phyloP scores from a whole-genome alignment of 495 filamentous ascomycete genomes.

The Penicillium silybi region DNA sequence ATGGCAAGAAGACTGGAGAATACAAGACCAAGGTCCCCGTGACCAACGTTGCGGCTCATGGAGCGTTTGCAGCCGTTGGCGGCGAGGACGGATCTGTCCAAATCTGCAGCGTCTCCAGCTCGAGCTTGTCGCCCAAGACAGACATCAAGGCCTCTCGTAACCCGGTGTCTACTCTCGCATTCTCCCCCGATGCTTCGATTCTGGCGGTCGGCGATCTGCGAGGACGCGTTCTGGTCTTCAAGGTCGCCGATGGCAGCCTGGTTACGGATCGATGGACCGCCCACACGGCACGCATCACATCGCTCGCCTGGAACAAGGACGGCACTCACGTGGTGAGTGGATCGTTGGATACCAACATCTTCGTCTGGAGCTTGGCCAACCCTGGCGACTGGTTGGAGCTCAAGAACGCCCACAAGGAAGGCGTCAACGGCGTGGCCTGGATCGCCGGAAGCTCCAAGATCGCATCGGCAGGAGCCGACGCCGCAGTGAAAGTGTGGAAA shows the following conservation, averaged over 20 bases:
- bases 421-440: slow-evolving; percentile 87
- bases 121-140: slow-evolving; percentile 42
- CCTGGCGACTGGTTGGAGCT: slow-evolving; percentile 77
- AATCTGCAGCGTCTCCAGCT: slow-evolving; percentile 59
- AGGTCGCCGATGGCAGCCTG: slow-evolving; percentile 40
- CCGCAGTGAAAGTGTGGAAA: slow-evolving; percentile 84
- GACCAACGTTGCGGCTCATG: slow-evolving; percentile 64
- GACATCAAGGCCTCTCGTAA: slow-evolving; percentile 41
- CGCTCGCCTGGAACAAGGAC: slow-evolving; percentile 73
- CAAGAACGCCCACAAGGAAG: slow-evolving; percentile 88
- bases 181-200: slow-evolving; percentile 67
- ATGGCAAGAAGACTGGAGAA: slow-evolving; percentile 51
- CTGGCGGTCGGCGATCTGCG: slow-evolving; percentile 79
- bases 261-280: slow-evolving; percentile 76
- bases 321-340: slow-evolving; percentile 80
- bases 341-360: slow-evolving; percentile 82
- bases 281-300: slow-evolving; percentile 82
- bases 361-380: slow-evolving; percentile 83
- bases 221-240: slow-evolving; percentile 81
- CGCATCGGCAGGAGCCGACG: slow-evolving; percentile 79
- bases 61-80: slow-evolving; percentile 67
- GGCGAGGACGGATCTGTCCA: slow-evolving; percentile 66
- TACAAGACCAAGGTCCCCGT: slow-evolving; percentile 65
- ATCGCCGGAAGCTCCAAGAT: slow-evolving; percentile 64
- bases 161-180: slow-evolving; percentile 58